Conservation (phyloP, 2,329 filamentous ascomycete species). For the Ascochyta fabae region DNA sequence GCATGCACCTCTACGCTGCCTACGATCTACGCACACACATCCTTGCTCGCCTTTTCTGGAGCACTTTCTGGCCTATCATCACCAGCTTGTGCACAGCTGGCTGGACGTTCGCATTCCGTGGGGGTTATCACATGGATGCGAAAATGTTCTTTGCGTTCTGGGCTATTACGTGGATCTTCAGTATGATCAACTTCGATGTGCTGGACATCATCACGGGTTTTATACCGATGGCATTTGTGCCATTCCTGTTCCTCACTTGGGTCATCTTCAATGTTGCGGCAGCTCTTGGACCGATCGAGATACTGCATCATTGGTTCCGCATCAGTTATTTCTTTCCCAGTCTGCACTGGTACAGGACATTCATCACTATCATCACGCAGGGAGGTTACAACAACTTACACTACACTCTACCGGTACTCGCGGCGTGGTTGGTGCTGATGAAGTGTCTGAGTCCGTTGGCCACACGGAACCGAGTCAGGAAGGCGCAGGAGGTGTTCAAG, state of each 20-base stretch:
- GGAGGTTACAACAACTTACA: conserved; percentile 12
- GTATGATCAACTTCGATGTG: conserved; percentile 19
- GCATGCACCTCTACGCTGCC: conserved; percentile 17
- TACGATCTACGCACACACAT: conserved; percentile 20
- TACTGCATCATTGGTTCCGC: conserved; percentile 11
- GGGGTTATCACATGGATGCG: conserved; percentile 13
- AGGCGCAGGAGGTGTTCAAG: conserved; percentile 13
- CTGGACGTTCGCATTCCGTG: conserved; percentile 20
- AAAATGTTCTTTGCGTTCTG: conserved; percentile 24
- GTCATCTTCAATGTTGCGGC: conserved; percentile 16
- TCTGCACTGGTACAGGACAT: conserved; percentile 19
- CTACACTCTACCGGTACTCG: conserved; percentile 17
- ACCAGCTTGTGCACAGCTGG: conserved; percentile 18
- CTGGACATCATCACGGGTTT: conserved; percentile 17
- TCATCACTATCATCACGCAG: conserved; percentile 16
- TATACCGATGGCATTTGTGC: conserved; percentile 11
- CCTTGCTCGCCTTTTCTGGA: conserved; percentile 18
- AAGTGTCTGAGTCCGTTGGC: conserved; percentile 19
- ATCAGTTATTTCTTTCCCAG: conserved; percentile 17
- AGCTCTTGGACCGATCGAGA: conserved; percentile 1
- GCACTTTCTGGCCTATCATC: conserved; percentile 15
- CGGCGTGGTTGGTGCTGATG: conserved; percentile 13
- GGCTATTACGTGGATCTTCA: conserved; percentile 18
- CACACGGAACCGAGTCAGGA: conserved; percentile 16
- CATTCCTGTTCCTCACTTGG: conserved; percentile 12